These are phyloP conservation scores for Colletotrichum musicola DNA, from an alignment of 2,329 filamentous ascomycete genomes.

Conservation along the genomic window DNA sequence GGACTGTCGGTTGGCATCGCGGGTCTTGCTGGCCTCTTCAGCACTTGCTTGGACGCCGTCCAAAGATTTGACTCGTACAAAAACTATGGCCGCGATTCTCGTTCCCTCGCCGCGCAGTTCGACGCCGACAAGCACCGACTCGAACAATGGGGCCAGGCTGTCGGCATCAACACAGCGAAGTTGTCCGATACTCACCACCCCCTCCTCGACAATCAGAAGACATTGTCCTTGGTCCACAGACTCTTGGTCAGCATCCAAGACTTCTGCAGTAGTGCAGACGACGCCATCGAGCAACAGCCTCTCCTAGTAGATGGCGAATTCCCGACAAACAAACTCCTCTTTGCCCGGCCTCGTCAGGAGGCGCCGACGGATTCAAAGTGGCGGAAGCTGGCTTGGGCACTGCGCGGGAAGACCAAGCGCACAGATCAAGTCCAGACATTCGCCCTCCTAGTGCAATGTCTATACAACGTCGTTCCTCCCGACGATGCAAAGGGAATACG, in stretches of 20 bases:
- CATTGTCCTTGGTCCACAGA: not conserved
- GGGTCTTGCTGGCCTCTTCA: conserved; percentile 42
- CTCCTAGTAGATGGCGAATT: not conserved
- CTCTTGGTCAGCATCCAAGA: conserved; percentile 24
- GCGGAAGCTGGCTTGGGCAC: not conserved
- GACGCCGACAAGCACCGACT: conserved; percentile 36
- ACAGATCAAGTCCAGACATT: no score
- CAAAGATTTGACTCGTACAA: conserved; percentile 39
- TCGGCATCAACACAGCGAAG: conserved; percentile 37
- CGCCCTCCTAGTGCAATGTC: no score
- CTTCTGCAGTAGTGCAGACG: not conserved
- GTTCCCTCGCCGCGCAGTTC: conserved; percentile 35
- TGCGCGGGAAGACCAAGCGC: no score
- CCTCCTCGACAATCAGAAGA: conserved; percentile 31
- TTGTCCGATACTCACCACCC: conserved; percentile 24
- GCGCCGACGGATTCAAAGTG: conserved; percentile 18
- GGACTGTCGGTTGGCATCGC: conserved; percentile 39
- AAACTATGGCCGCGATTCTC: conserved; percentile 33
- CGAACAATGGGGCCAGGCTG: conserved; percentile 37
- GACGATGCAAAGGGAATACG: no score
- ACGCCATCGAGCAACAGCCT: not conserved
- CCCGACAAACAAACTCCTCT: not conserved
- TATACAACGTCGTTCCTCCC: no score
- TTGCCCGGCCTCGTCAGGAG: not conserved
- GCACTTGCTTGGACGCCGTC: conserved; percentile 41